Evolutionary conservation across 2,329 filamentous ascomycete genomes (phyloP).

Genomic region (Leptographium radiaticola): DNA sequence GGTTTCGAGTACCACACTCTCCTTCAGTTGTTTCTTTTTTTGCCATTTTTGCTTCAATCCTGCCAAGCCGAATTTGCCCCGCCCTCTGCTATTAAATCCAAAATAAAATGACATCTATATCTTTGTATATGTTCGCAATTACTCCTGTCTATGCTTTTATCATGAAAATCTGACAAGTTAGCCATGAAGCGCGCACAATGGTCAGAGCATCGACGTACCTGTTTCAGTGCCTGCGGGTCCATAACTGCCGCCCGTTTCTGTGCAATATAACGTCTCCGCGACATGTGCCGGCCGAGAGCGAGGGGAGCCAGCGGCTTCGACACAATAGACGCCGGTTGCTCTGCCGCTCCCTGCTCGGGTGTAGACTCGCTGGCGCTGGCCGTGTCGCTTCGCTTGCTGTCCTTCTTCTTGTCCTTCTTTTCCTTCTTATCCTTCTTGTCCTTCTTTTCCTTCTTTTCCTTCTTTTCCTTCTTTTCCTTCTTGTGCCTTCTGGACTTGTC

Average conservation of each 20-base stretch:
- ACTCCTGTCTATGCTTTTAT: conserved; percentile 9
- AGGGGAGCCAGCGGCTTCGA: conserved; percentile 12
- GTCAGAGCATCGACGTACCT: conserved; percentile 41
- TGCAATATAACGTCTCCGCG: conserved; percentile 71
- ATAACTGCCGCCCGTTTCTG: conserved; percentile 76
- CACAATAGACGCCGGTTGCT: conserved; percentile 29
- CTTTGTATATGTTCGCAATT: too few relatives aligned
- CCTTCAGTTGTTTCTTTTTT: not conserved
- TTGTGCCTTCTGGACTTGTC: conserved; percentile 1
- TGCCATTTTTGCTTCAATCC: too few relatives aligned
- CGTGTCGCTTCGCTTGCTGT: conserved; percentile 21
- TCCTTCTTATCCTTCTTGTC: conserved; percentile 28
- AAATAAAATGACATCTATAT: too few relatives aligned
- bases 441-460: conserved; percentile 21
- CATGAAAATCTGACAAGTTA: conserved; percentile 11
- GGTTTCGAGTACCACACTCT: conserved; percentile 8
- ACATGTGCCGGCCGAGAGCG: conserved; percentile 52
- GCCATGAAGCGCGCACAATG: not conserved
- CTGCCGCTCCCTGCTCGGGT: conserved; percentile 12
- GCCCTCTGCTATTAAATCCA: not conserved
- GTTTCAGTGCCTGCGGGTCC: conserved; percentile 71
- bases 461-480: conserved; percentile 3
- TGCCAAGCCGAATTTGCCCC: not conserved
- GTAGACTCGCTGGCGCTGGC: conserved; percentile 5
- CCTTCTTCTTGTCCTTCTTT: conserved; percentile 18